These are phyloP conservation scores for Plasmopara muralis DNA, from an alignment of 352 stramenopile species.

Conservation along the genomic window DNA sequence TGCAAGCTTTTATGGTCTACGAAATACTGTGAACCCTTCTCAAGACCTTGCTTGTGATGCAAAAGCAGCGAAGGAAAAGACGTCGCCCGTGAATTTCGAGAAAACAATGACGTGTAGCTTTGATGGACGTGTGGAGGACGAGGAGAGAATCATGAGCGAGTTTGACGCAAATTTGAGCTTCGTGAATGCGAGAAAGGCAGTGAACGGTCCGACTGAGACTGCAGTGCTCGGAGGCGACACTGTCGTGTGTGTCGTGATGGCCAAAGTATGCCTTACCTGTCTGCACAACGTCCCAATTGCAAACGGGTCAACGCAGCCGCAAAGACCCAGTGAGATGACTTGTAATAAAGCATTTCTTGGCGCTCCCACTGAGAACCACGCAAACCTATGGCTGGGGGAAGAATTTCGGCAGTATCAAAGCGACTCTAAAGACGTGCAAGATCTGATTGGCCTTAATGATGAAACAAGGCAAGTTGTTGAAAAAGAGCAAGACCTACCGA, in stretches of 20 bases:
- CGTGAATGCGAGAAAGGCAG: constrained; percentile 23
- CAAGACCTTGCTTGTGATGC: constrained; percentile 10
- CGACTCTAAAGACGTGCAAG: constrained; percentile 17
- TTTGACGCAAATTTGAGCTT: constrained; percentile 23
- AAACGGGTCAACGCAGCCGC: constrained; percentile 18
- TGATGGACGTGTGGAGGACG: constrained; percentile 20
- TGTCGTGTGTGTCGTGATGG: constrained; percentile 37
- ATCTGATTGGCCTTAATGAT: constrained; percentile 24
- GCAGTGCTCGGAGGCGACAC: constrained; percentile 19
- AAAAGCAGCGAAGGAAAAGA: constrained; percentile 6
- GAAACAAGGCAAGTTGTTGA: constrained; percentile 1
- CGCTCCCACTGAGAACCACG: background rate
- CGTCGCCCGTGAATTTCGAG: constrained; percentile 15
- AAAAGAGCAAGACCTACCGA: constrained; percentile 25
- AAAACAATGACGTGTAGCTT: constrained; percentile 29
- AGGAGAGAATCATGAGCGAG: constrained; percentile 6
- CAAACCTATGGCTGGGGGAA: constrained; percentile 4
- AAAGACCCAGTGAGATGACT: constrained; percentile 20
- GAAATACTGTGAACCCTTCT: constrained; percentile 14
- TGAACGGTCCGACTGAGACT: constrained; percentile 17
- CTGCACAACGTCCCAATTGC: constrained; percentile 42
- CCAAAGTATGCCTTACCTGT: constrained; percentile 57
- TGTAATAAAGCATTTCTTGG: constrained; percentile 3
- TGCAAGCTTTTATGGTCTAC: constrained; percentile 21
- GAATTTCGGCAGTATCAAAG: constrained; percentile 15